phyloP scores from a whole-genome alignment of 108 stramenopile genomes.

The Nitzschia sp. region DNA sequence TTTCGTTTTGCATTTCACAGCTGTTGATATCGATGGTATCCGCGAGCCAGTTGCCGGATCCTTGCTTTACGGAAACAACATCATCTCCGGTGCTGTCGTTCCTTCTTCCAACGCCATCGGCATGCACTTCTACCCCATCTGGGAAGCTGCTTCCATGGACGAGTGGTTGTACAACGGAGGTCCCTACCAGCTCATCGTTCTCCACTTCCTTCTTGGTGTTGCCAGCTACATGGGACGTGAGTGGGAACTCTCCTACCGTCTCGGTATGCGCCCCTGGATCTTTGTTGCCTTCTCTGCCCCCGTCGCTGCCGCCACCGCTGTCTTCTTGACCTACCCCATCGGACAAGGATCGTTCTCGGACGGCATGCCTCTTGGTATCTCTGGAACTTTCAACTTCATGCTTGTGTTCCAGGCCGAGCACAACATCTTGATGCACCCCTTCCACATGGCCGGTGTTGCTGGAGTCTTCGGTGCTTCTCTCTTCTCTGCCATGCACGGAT shows the following conservation, averaged over 20 bases:
- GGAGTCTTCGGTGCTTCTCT: slow-evolving; percentile 36
- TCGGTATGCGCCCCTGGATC: slow-evolving; percentile 45
- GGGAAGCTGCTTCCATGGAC: slow-evolving; percentile 43
- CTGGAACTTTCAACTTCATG: slow-evolving; percentile 45
- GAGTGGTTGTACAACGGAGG: slow-evolving; percentile 46
- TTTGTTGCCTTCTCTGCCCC: slow-evolving; percentile 39
- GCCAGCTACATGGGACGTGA: slow-evolving; percentile 45
- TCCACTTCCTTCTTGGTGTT: slow-evolving; percentile 36
- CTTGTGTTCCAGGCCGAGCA: slow-evolving; percentile 39
- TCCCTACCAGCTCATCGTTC: slow-evolving; percentile 37
- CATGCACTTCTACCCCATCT: slow-evolving; percentile 44
- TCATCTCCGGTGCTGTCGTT: slow-evolving; percentile 36
- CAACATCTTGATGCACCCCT: slow-evolving; percentile 37
- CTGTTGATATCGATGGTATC: slow-evolving; percentile 40
- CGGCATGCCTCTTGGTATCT: slow-evolving; percentile 37
- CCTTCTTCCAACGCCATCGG: slow-evolving; percentile 42
- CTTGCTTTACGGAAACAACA: slow-evolving; percentile 43
- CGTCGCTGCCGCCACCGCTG: slow-evolving; percentile 36
- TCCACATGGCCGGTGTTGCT: slow-evolving; percentile 42
- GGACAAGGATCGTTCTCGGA: slow-evolving; percentile 39
- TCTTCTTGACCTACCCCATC: slow-evolving; percentile 36
- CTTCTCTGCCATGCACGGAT: slow-evolving; percentile 46
- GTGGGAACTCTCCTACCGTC: slow-evolving; percentile 40
- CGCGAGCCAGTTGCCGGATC: slow-evolving; percentile 46
- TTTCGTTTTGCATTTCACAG: too few species aligned